Conservation (phyloP, 208 protist species). For the Trypanosoma rangeli region DNA sequence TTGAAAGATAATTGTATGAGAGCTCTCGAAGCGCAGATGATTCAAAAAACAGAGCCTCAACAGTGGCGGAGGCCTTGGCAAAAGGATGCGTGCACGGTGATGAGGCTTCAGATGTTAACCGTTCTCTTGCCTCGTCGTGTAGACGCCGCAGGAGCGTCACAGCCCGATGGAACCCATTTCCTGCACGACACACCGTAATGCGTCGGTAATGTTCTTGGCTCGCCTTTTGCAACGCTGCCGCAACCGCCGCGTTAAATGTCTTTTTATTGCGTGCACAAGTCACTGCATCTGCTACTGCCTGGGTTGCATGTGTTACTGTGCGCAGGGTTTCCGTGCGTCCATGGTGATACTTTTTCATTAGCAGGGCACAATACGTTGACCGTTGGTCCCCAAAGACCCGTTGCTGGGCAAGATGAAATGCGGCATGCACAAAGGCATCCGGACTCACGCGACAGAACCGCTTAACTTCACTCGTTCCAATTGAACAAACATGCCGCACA, state of each 20-base stretch:
- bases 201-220: conserved; percentile 15
- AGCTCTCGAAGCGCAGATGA: conserved; percentile 19
- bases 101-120: neutral
- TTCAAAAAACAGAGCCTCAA: conserved; percentile 24
- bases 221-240: conserved; percentile 3
- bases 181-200: conserved; percentile 18
- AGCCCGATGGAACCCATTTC: conserved; percentile 26
- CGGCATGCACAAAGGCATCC: conserved; percentile 31
- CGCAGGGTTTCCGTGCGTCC: conserved; percentile 26
- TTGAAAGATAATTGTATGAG: conserved; percentile 30
- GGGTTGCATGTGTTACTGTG: conserved; percentile 19
- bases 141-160: conserved; percentile 6
- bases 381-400: conserved; percentile 29
- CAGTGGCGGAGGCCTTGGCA: neutral
- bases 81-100: conserved; percentile 8
- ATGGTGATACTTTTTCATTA: conserved; percentile 31
- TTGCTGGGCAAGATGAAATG: conserved; percentile 28
- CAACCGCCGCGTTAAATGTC: conserved; percentile 4
- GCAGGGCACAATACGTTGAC: conserved; percentile 29
- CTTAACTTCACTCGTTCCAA: conserved; percentile 31
- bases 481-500: conserved; percentile 13
- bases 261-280: conserved; percentile 1
- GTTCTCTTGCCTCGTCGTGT: conserved; percentile 20
- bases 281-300: conserved; percentile 14
- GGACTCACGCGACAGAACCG: conserved; percentile 25